These are phyloP conservation scores for Carex parvula DNA, from an alignment of 176 grass and related monocot species.

Conservation along the genomic window DNA sequence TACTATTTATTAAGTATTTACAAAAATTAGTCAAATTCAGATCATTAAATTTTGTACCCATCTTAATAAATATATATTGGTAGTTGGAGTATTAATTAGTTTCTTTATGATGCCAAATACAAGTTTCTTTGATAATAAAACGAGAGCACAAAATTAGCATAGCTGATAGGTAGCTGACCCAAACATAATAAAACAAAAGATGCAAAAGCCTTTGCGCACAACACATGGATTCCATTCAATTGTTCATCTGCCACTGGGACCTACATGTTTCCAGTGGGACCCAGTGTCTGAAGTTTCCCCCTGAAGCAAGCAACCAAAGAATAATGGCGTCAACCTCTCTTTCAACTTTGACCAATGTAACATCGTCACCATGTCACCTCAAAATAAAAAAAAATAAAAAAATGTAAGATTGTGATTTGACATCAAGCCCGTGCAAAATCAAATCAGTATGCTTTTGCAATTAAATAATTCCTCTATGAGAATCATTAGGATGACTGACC, in stretches of 20 bases:
- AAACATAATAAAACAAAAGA: conserved; percentile 21
- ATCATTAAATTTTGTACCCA: too few relatives aligned
- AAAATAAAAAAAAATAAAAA: too few relatives aligned
- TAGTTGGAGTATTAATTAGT: not conserved
- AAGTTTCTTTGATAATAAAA: not conserved
- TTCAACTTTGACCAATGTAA: not conserved
- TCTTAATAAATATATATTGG: not conserved
- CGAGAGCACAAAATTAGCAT: not conserved
- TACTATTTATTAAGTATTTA: too few relatives aligned
- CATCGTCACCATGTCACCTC: not conserved
- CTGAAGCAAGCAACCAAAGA: conserved; percentile 24
- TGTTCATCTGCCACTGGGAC: not conserved
- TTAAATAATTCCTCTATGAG: not conserved
- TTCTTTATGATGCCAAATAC: not conserved
- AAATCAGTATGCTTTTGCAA: not conserved
- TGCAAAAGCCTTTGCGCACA: not conserved
- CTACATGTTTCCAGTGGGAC: not conserved
- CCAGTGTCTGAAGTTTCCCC: not conserved
- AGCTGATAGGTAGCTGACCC: not conserved
- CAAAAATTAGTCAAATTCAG: too few relatives aligned
- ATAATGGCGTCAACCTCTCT: not conserved
- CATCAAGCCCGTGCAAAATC: not conserved
- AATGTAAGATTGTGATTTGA: conserved; percentile 5
- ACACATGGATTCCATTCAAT: conserved; percentile 16
- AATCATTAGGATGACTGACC: not conserved